Percentiles rank a stretch among this genome's conserved stretches.
phyloP scores from a whole-genome alignment of 139 green algal genomes.

The Picochlorum sp. region DNA sequence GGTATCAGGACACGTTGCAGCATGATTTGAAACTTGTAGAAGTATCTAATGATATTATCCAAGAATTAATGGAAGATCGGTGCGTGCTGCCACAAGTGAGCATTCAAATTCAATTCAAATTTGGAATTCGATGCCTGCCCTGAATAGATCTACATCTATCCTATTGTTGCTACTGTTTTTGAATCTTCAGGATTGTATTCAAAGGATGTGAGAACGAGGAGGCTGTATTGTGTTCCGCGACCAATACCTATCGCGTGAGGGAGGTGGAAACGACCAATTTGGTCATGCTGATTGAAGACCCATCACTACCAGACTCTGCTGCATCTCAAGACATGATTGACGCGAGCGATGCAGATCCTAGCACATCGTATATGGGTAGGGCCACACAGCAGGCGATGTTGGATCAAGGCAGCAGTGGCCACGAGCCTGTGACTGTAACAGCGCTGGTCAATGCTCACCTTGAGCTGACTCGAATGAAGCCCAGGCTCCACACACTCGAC shows the following conservation, averaged over 20 bases:
- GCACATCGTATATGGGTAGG: neutral
- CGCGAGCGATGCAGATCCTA: neutral
- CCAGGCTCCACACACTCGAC: conserved; percentile 25
- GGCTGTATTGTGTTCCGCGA: conserved; percentile 30
- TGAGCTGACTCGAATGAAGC: conserved; percentile 22
- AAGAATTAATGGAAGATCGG: conserved; percentile 20
- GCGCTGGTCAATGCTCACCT: conserved; percentile 23
- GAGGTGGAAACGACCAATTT: conserved; percentile 37
- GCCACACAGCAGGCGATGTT: neutral
- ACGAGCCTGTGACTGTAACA: conserved; percentile 12
- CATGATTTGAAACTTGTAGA: conserved; percentile 25
- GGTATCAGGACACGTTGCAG: conserved; percentile 9
- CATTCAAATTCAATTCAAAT: neutral
- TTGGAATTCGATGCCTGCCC: neutral
- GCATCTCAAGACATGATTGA: neutral
- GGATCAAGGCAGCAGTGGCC: neutral
- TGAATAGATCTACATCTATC: neutral
- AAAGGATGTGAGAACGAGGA: conserved; percentile 30
- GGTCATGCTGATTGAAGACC: conserved; percentile 22
- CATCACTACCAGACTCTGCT: neutral
- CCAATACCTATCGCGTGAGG: conserved; percentile 29
- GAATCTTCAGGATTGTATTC: conserved; percentile 15
- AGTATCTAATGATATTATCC: conserved; percentile 16
- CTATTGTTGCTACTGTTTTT: neutral
- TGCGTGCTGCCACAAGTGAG: neutral